Conservation (phyloP, 2,329 filamentous ascomycete genomes). For the Penicillium sp. region DNA sequence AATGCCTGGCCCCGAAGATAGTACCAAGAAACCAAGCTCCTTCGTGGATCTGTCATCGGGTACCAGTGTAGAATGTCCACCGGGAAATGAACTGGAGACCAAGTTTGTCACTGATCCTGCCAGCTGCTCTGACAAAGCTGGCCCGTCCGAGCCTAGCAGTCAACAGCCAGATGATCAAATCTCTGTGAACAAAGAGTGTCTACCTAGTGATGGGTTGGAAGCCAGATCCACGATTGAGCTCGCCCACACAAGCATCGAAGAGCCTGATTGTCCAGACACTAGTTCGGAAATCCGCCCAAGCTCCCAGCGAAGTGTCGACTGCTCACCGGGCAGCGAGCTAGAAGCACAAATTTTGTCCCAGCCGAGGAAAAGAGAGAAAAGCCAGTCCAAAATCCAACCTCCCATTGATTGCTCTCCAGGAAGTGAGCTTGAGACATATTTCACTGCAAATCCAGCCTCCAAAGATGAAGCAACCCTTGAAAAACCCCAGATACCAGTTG, state of each 20-base stretch:
- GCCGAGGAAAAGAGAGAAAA: background rate
- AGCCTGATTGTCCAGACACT: background rate
- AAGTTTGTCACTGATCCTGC: conserved; percentile 8
- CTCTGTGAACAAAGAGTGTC: conserved; percentile 9
- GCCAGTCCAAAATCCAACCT: background rate
- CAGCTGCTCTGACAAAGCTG: background rate
- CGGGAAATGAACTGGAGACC: conserved; percentile 12
- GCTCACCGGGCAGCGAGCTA: conserved; percentile 10
- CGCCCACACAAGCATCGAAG: background rate
- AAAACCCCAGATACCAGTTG: background rate
- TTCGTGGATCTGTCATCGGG: conserved; percentile 1
- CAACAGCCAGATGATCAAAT: background rate
- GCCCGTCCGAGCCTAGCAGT: background rate
- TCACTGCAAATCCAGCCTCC: background rate
- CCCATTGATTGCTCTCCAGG: conserved; percentile 17
- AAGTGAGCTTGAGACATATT: conserved; percentile 17
- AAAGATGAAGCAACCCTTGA: background rate
- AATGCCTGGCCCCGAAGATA: no score
- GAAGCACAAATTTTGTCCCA: conserved; percentile 11
- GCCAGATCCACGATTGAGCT: conserved; percentile 7
- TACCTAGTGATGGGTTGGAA: conserved; percentile 13
- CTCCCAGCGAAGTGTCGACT: conserved; percentile 1
- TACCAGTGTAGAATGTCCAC: conserved; percentile 11
- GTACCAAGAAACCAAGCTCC: background rate
- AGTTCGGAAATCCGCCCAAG: background rate